Percentiles rank a stretch among this genome's conserved stretches.
phyloP scores from a whole-genome alignment of 345 rosid species.

The Raphanus raphanistrum region DNA sequence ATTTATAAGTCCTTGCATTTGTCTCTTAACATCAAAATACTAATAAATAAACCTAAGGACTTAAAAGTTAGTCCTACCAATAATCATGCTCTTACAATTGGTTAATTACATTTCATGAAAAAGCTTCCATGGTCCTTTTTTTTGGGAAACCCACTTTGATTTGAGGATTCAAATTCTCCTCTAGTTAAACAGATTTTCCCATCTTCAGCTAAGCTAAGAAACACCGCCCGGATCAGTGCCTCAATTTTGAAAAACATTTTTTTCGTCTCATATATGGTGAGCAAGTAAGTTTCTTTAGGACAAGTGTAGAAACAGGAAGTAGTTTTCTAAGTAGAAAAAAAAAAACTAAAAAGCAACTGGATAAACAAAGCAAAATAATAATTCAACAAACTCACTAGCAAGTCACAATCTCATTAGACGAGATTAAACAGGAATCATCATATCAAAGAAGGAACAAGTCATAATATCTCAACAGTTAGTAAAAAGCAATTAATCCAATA shows the following conservation, averaged over 20 bases:
- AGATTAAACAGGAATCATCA: neutral
- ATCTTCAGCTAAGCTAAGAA: neutral
- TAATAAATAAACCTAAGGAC: too few relatives aligned
- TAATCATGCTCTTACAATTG: too few relatives aligned
- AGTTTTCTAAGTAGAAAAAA: neutral
- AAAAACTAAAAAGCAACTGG: neutral
- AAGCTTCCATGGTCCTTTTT: neutral
- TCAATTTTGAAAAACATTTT: neutral
- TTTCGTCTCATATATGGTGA: neutral
- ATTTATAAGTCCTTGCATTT: too few relatives aligned
- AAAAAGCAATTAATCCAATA: neutral
- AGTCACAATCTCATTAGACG: neutral
- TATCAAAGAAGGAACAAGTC: conserved; percentile 3
- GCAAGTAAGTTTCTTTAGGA: neutral
- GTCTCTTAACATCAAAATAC: too few relatives aligned
- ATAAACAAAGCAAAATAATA: neutral
- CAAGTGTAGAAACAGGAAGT: neutral
- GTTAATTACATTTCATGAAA: neutral
- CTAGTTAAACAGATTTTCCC: neutral
- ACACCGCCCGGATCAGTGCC: neutral
- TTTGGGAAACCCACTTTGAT: neutral
- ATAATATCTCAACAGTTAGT: neutral
- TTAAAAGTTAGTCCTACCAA: too few relatives aligned
- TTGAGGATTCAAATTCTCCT: neutral
- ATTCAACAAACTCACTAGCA: conserved; percentile 1